Percentiles rank a stretch among this genome's conserved stretches.
Evolutionary conservation across 352 stramenopile genomes (phyloP).

Genomic region (Thraustochytrium sp.): DNA sequence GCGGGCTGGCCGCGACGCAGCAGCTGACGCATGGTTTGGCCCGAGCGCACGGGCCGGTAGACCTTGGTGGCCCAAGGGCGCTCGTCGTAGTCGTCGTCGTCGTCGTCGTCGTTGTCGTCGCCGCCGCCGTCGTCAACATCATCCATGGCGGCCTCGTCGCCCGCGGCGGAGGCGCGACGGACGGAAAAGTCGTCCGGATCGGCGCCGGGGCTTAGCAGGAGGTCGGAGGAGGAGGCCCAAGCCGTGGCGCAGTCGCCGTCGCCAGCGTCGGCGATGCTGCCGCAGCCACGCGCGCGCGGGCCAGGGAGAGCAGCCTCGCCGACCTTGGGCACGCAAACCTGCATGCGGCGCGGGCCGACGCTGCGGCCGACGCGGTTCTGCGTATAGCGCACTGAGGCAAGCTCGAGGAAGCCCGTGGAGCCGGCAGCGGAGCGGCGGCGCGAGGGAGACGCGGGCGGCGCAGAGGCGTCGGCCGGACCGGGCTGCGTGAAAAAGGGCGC

Average conservation of each 20-base stretch:
- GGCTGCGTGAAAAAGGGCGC: slow-evolving; percentile 2
- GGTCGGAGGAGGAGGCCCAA: neutral
- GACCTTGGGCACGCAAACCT: slow-evolving; percentile 18
- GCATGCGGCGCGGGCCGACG: slow-evolving; percentile 32
- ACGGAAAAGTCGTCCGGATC: too few species aligned
- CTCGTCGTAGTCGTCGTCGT: slow-evolving; percentile 7
- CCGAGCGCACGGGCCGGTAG: neutral
- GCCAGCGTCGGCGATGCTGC: neutral
- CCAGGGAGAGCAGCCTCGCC: neutral
- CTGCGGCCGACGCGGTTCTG: slow-evolving; percentile 34
- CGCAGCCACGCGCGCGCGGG: neutral
- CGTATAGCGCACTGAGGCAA: slow-evolving; percentile 28
- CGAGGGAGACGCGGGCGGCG: neutral
- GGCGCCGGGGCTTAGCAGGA: too few species aligned
- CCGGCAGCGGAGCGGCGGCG: neutral
- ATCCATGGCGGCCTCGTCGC: neutral
- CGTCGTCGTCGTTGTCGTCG: slow-evolving; percentile 11
- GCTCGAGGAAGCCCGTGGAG: neutral
- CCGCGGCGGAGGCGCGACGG: neutral
- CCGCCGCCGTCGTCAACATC: neutral
- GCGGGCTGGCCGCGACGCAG: neutral
- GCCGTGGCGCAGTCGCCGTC: neutral
- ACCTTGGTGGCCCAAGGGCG: neutral
- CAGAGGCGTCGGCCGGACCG: neutral
- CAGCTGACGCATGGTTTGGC: neutral